Evolutionary conservation across 1,139 yeast genomes (phyloP).

Genomic region (Kluyveromyces sp.): DNA sequence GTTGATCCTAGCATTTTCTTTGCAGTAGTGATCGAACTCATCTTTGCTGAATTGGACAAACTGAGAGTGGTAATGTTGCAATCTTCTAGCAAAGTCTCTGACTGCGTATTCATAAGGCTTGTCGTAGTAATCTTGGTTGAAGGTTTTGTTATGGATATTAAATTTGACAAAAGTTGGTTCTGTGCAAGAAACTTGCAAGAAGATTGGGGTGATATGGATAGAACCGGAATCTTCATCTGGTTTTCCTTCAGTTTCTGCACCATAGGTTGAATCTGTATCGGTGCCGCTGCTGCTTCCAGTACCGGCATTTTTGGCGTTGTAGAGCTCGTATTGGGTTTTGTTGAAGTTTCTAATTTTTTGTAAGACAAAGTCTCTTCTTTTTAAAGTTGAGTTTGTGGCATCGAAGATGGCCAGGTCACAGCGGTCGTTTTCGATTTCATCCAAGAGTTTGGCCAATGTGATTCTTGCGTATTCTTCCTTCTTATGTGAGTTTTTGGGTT

Average conservation of each 20-base stretch:
- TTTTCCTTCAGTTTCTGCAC: conserved; percentile 25
- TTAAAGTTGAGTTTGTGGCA: conserved; percentile 59
- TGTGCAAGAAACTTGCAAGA: conserved; percentile 41
- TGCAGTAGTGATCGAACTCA: conserved; percentile 35
- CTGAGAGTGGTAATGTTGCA: conserved; percentile 46
- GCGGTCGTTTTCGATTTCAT: conserved; percentile 36
- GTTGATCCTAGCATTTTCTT: conserved; percentile 1
- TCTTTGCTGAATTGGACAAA: conserved; percentile 46
- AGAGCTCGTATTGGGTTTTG: conserved; percentile 64
- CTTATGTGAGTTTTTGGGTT: conserved; percentile 39
- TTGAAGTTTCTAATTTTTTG: conserved; percentile 32
- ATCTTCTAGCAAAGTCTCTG: conserved; percentile 51
- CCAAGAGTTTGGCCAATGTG: conserved; percentile 44
- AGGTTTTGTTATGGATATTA: conserved; percentile 57
- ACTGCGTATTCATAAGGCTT: conserved; percentile 45
- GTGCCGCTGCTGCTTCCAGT: conserved; percentile 19
- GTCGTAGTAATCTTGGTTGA: conserved; percentile 46
- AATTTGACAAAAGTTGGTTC: conserved; percentile 38
- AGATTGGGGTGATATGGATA: conserved; percentile 30
- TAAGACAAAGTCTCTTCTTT: conserved; percentile 39
- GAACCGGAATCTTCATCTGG: conserved; percentile 17
- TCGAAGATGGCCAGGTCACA: conserved; percentile 59
- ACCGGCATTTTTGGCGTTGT: conserved; percentile 44
- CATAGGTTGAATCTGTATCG: conserved; percentile 31
- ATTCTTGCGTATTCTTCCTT: conserved; percentile 56